phyloP scores from a whole-genome alignment of 2,329 filamentous ascomycete genomes.

The Hymenoscyphus infarciens region DNA sequence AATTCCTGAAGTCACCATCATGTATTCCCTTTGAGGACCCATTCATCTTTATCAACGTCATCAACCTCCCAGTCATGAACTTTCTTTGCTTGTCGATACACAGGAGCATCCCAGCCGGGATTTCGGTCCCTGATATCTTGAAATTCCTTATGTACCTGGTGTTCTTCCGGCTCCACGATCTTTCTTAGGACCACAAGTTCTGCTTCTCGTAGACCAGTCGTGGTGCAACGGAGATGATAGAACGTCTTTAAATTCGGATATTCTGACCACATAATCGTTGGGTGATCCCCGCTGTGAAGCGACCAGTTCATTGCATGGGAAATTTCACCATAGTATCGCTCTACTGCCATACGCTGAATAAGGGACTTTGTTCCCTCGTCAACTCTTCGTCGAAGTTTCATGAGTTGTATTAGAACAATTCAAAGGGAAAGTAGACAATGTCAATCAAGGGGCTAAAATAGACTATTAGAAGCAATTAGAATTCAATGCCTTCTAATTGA shows the following conservation, averaged over 20 bases:
- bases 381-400: not conserved
- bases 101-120: not conserved
- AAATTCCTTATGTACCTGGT: not conserved
- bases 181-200: not conserved
- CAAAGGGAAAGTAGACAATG: not conserved
- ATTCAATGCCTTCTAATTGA: too few relatives aligned
- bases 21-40: not conserved
- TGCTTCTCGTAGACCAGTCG: not conserved
- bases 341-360: not conserved
- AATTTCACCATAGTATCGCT: not conserved
- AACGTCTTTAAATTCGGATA: not conserved
- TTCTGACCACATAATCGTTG: not conserved
- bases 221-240: not conserved
- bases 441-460: not conserved
- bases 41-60: not conserved
- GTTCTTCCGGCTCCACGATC: not conserved
- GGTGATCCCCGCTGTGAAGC: not conserved
- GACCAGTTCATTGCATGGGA: not conserved
- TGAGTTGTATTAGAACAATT: not conserved
- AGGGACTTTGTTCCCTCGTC: not conserved
- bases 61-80: not conserved
- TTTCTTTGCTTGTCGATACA: not conserved
- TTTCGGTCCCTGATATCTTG: not conserved
- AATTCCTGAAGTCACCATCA: not conserved
- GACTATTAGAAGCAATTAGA: too few relatives aligned